Evolutionary conservation across 2,329 filamentous ascomycete genomes (phyloP).

Genomic region (Celoporthe dispersa): DNA sequence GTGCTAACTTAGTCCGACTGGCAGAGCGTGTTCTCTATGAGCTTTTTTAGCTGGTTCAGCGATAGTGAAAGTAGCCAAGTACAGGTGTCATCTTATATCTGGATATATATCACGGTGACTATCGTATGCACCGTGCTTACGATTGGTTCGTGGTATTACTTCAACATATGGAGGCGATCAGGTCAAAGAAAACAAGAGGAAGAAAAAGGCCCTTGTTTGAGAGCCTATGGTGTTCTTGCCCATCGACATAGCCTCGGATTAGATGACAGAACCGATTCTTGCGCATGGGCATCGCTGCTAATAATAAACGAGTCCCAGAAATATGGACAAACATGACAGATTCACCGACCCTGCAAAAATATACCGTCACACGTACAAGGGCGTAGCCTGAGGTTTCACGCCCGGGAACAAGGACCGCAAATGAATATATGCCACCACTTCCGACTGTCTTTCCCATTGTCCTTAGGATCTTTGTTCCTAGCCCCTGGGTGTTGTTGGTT

Average conservation of each 20-base stretch:
- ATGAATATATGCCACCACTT: not conserved
- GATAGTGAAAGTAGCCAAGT: slow-evolving; percentile 6
- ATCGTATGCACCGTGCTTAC: slow-evolving; percentile 14
- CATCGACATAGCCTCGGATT: not conserved
- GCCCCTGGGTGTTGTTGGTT: not conserved
- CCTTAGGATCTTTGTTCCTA: too few relatives aligned
- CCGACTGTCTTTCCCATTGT: not conserved
- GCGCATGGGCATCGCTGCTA: not conserved
- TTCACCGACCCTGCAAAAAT: not conserved
- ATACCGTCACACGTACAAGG: not conserved
- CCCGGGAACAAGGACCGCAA: not conserved
- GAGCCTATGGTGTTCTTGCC: not conserved
- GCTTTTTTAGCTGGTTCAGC: slow-evolving; percentile 35
- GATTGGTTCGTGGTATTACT: slow-evolving; percentile 22
- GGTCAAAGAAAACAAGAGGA: not conserved
- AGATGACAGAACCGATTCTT: not conserved
- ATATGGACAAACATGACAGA: not conserved
- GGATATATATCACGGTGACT: slow-evolving; percentile 31
- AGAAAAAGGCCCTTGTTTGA: not conserved
- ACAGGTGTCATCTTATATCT: slow-evolving; percentile 32
- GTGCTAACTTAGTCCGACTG: not conserved
- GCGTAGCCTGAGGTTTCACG: not conserved
- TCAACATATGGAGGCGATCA: slow-evolving; percentile 9
- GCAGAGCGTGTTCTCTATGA: slow-evolving; percentile 36
- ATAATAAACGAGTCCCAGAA: not conserved